A percentile compares a stretch with the other conserved stretches of the same genome.
phyloP scores from a whole-genome alignment of 2,329 filamentous ascomycete genomes.

The Pyrenochaeta sp. region DNA sequence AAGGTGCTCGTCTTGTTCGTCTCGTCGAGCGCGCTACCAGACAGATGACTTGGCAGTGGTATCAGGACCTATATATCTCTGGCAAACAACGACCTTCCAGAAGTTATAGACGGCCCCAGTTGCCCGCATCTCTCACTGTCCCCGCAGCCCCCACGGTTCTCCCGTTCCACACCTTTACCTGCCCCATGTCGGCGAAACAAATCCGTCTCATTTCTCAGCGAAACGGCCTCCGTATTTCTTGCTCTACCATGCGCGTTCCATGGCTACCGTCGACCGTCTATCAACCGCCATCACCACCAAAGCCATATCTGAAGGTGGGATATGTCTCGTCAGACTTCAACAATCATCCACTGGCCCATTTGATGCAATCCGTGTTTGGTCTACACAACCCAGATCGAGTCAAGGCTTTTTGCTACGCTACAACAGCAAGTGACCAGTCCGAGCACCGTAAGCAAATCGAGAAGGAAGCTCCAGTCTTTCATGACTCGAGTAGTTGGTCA shows the following conservation, averaged over 20 bases:
- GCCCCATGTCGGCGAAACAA: slow-evolving; percentile 87
- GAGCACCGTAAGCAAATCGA: slow-evolving; percentile 92
- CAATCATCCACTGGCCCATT: slow-evolving; percentile 92
- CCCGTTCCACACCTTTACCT: slow-evolving; percentile 98
- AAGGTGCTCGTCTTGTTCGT: slow-evolving; percentile 84
- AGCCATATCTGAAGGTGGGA: slow-evolving; percentile 85
- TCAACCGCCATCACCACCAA: slow-evolving; percentile 82
- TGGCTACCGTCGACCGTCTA: slow-evolving; percentile 87
- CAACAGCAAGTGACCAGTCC: slow-evolving; percentile 88
- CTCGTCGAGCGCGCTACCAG: slow-evolving; percentile 85
- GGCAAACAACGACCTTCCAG: slow-evolving; percentile 62
- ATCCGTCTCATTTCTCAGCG: slow-evolving; percentile 94
- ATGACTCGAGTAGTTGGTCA: slow-evolving; percentile 86
- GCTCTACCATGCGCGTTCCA: slow-evolving; percentile 81
- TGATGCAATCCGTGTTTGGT: slow-evolving; percentile 99
- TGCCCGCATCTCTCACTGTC: slow-evolving; percentile 76
- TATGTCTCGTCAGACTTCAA: slow-evolving; percentile 99
- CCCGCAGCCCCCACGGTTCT: slow-evolving; percentile 92
- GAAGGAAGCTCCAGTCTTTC: slow-evolving; percentile 86
- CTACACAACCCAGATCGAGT: slow-evolving; percentile 78
- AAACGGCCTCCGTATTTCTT: slow-evolving; percentile 91
- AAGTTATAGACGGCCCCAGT: slow-evolving; percentile 73
- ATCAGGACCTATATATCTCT: slow-evolving; percentile 77
- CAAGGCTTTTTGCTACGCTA: slow-evolving; percentile 93
- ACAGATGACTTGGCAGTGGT: slow-evolving; percentile 83